Evolutionary conservation across 805 yeast species (phyloP), one percentile per base, ranked within the genome.

Genomic region (Saccharomyces mikatae): DNA sequence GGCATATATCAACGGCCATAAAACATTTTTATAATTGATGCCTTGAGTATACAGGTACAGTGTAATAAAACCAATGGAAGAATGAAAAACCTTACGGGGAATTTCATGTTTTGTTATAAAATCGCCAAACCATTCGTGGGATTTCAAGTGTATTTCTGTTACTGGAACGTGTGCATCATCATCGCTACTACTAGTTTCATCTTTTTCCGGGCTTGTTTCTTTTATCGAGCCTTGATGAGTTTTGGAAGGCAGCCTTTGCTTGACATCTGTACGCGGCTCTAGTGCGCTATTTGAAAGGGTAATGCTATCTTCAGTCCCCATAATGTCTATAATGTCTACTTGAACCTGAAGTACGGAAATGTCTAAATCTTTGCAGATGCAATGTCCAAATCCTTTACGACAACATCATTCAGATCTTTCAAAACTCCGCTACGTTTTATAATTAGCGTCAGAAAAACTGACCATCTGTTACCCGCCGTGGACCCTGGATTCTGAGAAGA

Each of bases 71-170:
- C 97, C 99, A 50, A 91, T 89, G 1, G 94, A 86, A 8, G 92
- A 87, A 69, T 94, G 99, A 56, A 94, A 81, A 2, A 80, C 72
- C 69, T 94, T 94, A 64, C 99, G 80, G 4, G 96, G 95, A 17
- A 94, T 74, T 71, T 94, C 99, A 66, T 94, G 90, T 64, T 86
- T 86, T 41, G 84, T 80, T 51, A 86, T 71, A 62, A 85, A 83
- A 47, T 72, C 75, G 14, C 77, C 76, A 63, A 78, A 77, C 60
- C 74, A 62, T 52, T 70, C 72, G 54, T 76, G 80, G 0, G 77
- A 72, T 24, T 71, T 71, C 47, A 75, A 58, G 50, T 63, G 69
- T 17, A 70, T 69, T 48, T 64, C 67, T 1, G 66, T 61, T 13
- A 68, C 58, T 8, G 72, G 71, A 10, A 69, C 55, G 54, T 69